Evolutionary conservation across 2,329 filamentous ascomycete species (phyloP).

Genomic region (Claviceps monticola): DNA sequence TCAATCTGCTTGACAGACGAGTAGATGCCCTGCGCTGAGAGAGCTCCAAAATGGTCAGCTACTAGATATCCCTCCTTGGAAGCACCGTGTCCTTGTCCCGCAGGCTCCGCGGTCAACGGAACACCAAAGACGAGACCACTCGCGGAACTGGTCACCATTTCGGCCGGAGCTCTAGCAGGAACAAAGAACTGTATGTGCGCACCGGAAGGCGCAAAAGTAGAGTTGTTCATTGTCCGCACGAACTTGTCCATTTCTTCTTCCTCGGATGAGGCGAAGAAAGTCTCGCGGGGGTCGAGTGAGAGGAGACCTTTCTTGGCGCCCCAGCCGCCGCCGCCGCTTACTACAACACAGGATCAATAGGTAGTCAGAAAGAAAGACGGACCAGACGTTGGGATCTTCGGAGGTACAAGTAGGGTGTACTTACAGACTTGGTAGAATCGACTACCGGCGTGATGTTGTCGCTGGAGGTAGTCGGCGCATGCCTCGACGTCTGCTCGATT

Average conservation of each 20-base stretch:
- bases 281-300: conserved; percentile 59
- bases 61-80: conserved; percentile 2
- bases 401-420: conserved; percentile 3
- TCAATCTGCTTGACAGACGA: conserved; percentile 19
- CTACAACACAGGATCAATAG: conserved; percentile 15
- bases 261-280: conserved; percentile 29
- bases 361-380: conserved; percentile 9
- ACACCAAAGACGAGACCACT: conserved; percentile 21
- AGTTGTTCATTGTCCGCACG: conserved; percentile 31
- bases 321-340: conserved; percentile 78
- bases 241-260: conserved; percentile 41
- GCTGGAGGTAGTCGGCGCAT: conserved; percentile 17
- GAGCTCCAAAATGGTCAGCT: conserved; percentile 41
- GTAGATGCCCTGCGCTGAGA: conserved; percentile 47
- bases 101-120: conserved; percentile 10
- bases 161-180: conserved; percentile 15
- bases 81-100: conserved; percentile 1
- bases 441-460: conserved; percentile 27
- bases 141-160: conserved; percentile 10
- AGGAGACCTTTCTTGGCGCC: conserved; percentile 66
- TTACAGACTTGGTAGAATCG: conserved; percentile 28
- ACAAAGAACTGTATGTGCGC: conserved; percentile 55
- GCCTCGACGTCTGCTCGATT: conserved; percentile 10
- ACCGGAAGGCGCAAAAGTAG: conserved; percentile 45
- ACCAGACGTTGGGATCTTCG: background rate